A percentile compares a stretch with the other conserved stretches of the same genome.
These are phyloP conservation scores for Penicillium longicatenatum DNA, from an alignment of 495 filamentous ascomycete species.

Conservation along the genomic window DNA sequence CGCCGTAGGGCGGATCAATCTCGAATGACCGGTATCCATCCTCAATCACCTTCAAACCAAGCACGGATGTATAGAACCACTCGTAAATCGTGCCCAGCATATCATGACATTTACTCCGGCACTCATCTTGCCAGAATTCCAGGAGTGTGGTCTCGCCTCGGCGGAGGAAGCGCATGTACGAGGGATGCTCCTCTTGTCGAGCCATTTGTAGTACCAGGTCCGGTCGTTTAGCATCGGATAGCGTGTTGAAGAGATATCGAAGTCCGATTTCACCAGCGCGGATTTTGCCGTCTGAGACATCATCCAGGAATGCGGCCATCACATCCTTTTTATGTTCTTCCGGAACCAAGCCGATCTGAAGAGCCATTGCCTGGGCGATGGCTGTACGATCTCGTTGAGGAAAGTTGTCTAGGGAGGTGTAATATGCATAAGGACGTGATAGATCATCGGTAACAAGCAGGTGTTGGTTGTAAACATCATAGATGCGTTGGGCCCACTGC, in stretches of 20 bases:
- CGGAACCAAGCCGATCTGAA: constrained; percentile 29
- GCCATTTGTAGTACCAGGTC: constrained; percentile 33
- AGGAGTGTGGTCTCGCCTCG: constrained; percentile 30
- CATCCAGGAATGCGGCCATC: constrained; percentile 29
- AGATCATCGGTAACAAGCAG: constrained; percentile 27
- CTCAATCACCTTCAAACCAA: constrained; percentile 25
- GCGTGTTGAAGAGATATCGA: constrained; percentile 29
- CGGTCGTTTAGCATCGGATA: constrained; percentile 26
- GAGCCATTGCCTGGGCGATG: constrained; percentile 29
- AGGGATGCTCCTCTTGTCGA: constrained; percentile 33
- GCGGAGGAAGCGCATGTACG: constrained; percentile 34
- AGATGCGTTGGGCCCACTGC: constrained; percentile 24
- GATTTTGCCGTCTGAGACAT: constrained; percentile 22
- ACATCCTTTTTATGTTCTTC: constrained; percentile 21
- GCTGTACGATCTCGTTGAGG: constrained; percentile 25
- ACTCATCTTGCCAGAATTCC: constrained; percentile 35
- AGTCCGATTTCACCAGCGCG: constrained; percentile 33
- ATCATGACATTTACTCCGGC: constrained; percentile 33
- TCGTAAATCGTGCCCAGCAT: constrained; percentile 38
- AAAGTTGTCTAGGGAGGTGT: constrained; percentile 30
- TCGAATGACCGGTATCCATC: constrained; percentile 26
- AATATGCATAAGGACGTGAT: constrained; percentile 21
- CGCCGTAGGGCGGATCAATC: constrained; percentile 23
- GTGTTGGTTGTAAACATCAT: constrained; percentile 25
- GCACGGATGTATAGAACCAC: constrained; percentile 30